phyloP scores from a whole-genome alignment of 345 rosid species.

The Kernera saxatilis region DNA sequence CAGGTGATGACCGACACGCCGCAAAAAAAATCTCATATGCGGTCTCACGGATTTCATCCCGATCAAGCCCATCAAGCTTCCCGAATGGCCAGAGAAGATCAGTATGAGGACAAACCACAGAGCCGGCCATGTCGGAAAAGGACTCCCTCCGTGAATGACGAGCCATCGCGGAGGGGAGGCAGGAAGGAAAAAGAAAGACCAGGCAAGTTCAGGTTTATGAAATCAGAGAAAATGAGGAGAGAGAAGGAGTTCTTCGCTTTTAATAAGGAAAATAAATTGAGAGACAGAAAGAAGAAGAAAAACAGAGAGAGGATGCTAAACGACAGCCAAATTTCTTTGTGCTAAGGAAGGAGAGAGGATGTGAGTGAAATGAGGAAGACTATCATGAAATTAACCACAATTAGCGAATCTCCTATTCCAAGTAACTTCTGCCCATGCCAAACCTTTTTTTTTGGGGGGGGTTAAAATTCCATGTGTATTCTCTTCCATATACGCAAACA shows the following conservation, averaged over 20 bases:
- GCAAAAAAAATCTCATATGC: constrained; percentile 91
- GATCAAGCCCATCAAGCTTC: constrained; percentile 45
- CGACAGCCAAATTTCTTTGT: constrained; percentile 2
- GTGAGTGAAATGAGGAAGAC: constrained; percentile 24
- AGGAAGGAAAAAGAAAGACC: background rate
- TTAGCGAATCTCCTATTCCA: constrained; percentile 18
- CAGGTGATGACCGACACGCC: constrained; percentile 79
- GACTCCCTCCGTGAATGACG: constrained; percentile 49
- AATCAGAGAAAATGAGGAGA: background rate
- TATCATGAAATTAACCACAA: background rate
- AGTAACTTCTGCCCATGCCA: background rate
- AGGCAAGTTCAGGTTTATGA: background rate
- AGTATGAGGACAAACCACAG: constrained; percentile 14
- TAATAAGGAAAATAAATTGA: background rate
- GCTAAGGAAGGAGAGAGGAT: constrained; percentile 16
- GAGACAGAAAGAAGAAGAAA: background rate
- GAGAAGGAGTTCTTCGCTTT: background rate
- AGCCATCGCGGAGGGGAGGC: constrained; percentile 35
- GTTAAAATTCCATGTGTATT: background rate
- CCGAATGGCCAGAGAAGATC: constrained; percentile 80
- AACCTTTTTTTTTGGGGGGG: background rate
- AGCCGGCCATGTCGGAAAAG: constrained; percentile 19
- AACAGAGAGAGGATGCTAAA: background rate
- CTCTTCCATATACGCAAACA: background rate
- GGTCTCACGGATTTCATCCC: constrained; percentile 65